Percentiles rank a stretch among this genome's conserved stretches.
Evolutionary conservation across 208 protist genomes (phyloP).

Genomic region (Leptomonas pyrrhocoris): DNA sequence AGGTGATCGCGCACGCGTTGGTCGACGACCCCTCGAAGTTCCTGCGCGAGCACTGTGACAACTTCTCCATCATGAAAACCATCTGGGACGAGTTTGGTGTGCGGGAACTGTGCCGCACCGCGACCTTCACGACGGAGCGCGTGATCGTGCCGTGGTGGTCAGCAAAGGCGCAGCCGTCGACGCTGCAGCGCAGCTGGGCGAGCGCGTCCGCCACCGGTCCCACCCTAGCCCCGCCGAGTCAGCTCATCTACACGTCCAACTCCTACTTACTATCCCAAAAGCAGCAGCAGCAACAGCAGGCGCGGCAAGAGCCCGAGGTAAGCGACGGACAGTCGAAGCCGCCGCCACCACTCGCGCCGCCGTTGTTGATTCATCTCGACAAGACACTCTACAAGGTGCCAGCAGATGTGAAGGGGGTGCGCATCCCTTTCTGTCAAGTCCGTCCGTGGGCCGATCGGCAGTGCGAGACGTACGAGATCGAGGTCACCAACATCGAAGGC

Average conservation of each 20-base stretch:
- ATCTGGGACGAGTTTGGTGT: constrained; percentile 67
- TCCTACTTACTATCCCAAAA: constrained; percentile 23
- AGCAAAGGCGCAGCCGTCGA: constrained; percentile 38
- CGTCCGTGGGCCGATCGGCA: constrained; percentile 23
- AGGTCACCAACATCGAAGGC: constrained; percentile 51
- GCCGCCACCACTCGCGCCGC: constrained; percentile 17
- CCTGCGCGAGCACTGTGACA: constrained; percentile 39
- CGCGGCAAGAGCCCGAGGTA: background rate
- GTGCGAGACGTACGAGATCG: constrained; percentile 64
- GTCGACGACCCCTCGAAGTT: constrained; percentile 60
- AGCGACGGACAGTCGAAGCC: background rate
- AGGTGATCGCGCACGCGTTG: constrained; percentile 51
- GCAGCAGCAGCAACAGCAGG: constrained; percentile 29
- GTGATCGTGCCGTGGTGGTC: constrained; percentile 60
- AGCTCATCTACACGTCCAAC: constrained; percentile 21
- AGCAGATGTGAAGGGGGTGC: constrained; percentile 11
- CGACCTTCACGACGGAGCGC: constrained; percentile 60
- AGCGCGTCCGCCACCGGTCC: background rate
- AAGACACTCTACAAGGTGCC: constrained; percentile 52
- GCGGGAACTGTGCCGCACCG: constrained; percentile 41
- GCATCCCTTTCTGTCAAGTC: constrained; percentile 27
- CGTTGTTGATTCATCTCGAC: constrained; percentile 63
- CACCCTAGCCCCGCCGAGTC: constrained; percentile 7
- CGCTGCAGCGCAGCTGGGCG: constrained; percentile 21
- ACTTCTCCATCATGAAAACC: constrained; percentile 51